phyloP scores from a whole-genome alignment of 164 flowering plant species.

The Umbilicus rupestris region DNA sequence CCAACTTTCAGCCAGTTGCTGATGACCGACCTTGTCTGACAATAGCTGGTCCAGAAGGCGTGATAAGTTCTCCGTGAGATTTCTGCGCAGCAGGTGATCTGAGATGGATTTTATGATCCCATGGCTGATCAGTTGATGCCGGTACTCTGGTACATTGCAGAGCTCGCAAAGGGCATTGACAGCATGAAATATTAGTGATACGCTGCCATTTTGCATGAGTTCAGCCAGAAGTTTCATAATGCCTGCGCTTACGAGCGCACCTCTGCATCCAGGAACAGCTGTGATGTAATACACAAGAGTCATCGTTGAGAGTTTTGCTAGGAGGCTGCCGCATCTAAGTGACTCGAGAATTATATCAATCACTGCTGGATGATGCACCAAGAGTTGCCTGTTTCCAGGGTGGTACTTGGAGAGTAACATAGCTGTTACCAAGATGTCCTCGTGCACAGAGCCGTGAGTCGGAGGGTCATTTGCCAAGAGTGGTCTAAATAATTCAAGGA shows the following conservation, averaged over 20 bases:
- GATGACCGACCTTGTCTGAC: neutral
- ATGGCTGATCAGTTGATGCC: neutral
- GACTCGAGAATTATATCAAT: neutral
- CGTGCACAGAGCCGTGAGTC: neutral
- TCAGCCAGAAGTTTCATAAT: neutral
- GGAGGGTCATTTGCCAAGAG: neutral
- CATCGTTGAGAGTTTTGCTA: neutral
- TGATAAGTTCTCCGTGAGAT: neutral
- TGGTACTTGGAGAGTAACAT: neutral
- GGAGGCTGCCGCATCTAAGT: neutral
- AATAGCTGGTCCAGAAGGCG: neutral
- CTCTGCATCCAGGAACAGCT: neutral
- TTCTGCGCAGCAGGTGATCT: neutral
- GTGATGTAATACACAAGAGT: neutral
- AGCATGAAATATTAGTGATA: neutral
- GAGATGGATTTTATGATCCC: neutral
- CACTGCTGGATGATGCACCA: neutral
- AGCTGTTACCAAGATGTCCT: neutral
- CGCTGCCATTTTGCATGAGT: neutral
- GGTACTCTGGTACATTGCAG: neutral
- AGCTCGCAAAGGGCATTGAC: neutral
- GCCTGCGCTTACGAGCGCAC: neutral
- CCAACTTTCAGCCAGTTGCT: neutral
- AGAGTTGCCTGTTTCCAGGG: neutral
- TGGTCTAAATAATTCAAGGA: neutral